Base-by-base conservation (phyloP, 2,329 filamentous ascomycete genomes). In the Cladobotryum protrusum region DNA sequence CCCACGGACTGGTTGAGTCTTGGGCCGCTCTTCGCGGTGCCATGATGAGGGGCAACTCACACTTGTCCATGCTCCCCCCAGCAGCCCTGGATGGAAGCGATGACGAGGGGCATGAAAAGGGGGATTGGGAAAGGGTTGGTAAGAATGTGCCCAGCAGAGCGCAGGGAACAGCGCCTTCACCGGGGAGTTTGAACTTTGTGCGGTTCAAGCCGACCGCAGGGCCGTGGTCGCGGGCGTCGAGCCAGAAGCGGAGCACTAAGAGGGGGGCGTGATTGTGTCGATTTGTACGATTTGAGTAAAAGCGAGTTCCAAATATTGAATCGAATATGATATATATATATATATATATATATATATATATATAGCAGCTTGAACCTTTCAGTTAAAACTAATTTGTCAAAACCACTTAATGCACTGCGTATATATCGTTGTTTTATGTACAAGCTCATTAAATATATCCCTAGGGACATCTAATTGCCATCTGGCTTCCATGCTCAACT, bases 1-100 rank as follows among this genome's bases (percentile, higher is more conserved):
- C 69, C 50, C 73, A 69, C 43, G 81, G 79, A 1, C 71, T 80
- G 37, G 75, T 84, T 8, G 82, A 84, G 62, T 80, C 77, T 17
- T 83, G 81, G 77, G 74, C 76, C 0, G 79, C 78, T 3, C 58
- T 71, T 0, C 63, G 65, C 33, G 66, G 64, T 6, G 67, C 64
- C 11, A 63, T 71, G 63, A 60, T 65, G 47, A 72, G 65, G 53
- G 61, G 61, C 1, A 58, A 58, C 19, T 55, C 52, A 12, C 51
- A 60, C 17, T 13, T 59, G 24, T 40, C 57, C 5, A 55, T 61
- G 56, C 49, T 68, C 14, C 63, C 66, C n/a, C 52, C 59, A 1
- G 52, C 67, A 5, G 61, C 60, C 4, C 41, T 65, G 33, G 63
- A 60, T 18, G 56, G 52, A 13, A 58, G 55, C 18, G 67, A 65